Percentiles rank a stretch among this genome's conserved stretches.
These are phyloP conservation scores for Mucor plumbeus DNA, from an alignment of 371 early-diverging fungal genomes.

Conservation along the genomic window DNA sequence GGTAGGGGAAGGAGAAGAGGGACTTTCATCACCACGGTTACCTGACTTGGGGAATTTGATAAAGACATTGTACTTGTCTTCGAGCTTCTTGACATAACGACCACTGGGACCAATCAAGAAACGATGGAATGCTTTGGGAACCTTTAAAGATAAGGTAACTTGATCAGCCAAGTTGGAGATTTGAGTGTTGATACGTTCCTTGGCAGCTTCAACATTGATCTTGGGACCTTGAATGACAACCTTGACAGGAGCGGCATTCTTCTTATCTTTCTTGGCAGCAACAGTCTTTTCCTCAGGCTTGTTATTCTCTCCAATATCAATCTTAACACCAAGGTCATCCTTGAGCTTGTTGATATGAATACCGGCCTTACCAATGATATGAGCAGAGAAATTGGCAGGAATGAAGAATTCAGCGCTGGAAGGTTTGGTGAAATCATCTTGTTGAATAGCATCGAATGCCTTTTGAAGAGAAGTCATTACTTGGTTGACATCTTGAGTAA, in stretches of 20 bases:
- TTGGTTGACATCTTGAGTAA: constrained; percentile 74
- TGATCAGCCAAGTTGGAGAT: constrained; percentile 80
- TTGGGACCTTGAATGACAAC: constrained; percentile 84
- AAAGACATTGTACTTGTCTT: constrained; percentile 81
- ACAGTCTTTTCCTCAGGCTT: constrained; percentile 39
- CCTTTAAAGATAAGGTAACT: constrained; percentile 62
- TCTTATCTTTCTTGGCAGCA: constrained; percentile 39
- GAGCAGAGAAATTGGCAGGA: constrained; percentile 73
- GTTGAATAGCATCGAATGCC: constrained; percentile 70
- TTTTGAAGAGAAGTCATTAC: constrained; percentile 69
- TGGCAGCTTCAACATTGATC: constrained; percentile 77
- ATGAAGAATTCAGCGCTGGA: constrained; percentile 73
- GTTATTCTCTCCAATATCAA: constrained; percentile 72
- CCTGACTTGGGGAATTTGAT: constrained; percentile 72
- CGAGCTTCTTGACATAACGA: constrained; percentile 78
- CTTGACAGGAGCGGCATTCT: constrained; percentile 54
- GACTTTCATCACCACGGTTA: constrained; percentile 55
- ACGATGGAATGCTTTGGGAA: constrained; percentile 72
- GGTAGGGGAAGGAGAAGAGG: constrained; percentile 28
- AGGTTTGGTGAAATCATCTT: constrained; percentile 68
- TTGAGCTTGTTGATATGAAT: constrained; percentile 79
- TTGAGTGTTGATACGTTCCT: constrained; percentile 70
- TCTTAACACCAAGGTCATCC: constrained; percentile 77
- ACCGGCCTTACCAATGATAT: constrained; percentile 91
- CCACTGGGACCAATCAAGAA: constrained; percentile 81